These are phyloP conservation scores for Lecanicillium sp. DNA, from an alignment of 2,329 filamentous ascomycete species.

Conservation along the genomic window DNA sequence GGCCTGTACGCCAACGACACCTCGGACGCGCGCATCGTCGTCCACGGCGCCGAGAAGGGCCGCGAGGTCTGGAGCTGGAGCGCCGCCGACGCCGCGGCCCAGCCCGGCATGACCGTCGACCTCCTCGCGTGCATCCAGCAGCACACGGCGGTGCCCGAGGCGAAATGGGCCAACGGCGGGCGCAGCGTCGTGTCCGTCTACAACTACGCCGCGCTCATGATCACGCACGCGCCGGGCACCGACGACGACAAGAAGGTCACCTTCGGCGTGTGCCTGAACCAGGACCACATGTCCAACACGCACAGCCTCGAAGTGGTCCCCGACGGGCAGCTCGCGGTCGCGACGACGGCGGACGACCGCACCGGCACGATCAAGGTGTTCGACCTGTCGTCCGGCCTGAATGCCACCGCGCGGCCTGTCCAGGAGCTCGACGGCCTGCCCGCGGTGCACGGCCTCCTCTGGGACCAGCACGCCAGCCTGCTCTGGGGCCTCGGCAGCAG, in stretches of 20 bases:
- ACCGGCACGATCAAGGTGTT: background rate
- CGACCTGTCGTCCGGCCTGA: background rate
- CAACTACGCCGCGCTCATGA: conserved; percentile 7
- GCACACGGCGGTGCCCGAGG: conserved; percentile 1
- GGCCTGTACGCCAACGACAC: conserved; percentile 7
- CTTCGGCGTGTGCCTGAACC: conserved; percentile 5
- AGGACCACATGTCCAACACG: conserved; percentile 3
- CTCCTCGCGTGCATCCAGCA: conserved; percentile 6
- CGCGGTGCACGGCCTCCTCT: conserved; percentile 7
- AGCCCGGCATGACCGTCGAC: background rate
- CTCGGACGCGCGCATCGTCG: background rate
- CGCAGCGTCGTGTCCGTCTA: conserved; percentile 5
- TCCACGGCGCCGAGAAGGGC: conserved; percentile 4
- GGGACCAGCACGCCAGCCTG: conserved; percentile 1
- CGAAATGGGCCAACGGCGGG: conserved; percentile 8
- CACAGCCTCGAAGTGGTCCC: conserved; percentile 11
- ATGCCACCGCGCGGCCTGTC: background rate
- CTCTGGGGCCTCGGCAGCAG: conserved; percentile 10
- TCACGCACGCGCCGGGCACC: background rate
- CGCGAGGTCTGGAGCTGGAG: background rate
- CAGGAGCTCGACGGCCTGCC: conserved; percentile 3
- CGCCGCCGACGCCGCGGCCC: conserved; percentile 2
- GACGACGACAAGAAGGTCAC: background rate
- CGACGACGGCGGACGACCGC: background rate
- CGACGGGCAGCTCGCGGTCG: conserved; percentile 3